Conservation (phyloP, 768 basidiomycete species). For the Boletus edulis region DNA sequence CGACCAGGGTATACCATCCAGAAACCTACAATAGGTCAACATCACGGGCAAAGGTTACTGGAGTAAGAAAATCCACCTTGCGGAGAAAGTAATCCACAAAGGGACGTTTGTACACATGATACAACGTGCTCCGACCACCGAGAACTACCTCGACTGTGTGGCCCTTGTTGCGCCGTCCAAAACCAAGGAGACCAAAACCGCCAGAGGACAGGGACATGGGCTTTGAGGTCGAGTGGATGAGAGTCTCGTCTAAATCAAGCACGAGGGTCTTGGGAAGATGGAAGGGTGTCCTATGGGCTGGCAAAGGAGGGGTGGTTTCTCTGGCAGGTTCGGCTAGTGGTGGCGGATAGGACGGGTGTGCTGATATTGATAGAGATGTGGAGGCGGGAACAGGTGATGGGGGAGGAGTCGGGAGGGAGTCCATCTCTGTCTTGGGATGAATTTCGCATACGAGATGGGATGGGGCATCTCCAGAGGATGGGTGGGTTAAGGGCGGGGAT, state of each 20-base stretch:
- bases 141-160: slow-evolving; percentile 93
- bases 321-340: slow-evolving; percentile 33
- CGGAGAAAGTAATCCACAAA: slow-evolving; percentile 94
- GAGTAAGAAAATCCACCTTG: slow-evolving; percentile 53
- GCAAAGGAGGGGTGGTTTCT: slow-evolving; percentile 49
- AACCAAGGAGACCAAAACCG: slow-evolving; percentile 62
- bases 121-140: slow-evolving; percentile 84
- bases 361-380: slow-evolving; percentile 9
- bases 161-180: slow-evolving; percentile 59
- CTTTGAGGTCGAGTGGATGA: slow-evolving; percentile 95
- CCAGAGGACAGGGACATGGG: slow-evolving; percentile 50
- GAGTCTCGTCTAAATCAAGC: slow-evolving; percentile 95
- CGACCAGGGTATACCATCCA: slow-evolving; percentile 96
- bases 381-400: slow-evolving; percentile 17
- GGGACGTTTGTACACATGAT: slow-evolving; percentile 98
- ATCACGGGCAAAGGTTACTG: neutral
- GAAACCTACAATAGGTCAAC: slow-evolving; percentile 67
- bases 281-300: slow-evolving; percentile 62
- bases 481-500: slow-evolving; percentile 24
- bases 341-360: slow-evolving; percentile 10
- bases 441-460: slow-evolving; percentile 4
- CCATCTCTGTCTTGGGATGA: slow-evolving; percentile 12
- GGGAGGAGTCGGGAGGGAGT: slow-evolving; percentile 25
- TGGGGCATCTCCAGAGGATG: slow-evolving; percentile 20
- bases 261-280: slow-evolving; percentile 92